These are phyloP conservation scores for Cladosporium austrohemisphaericum DNA, from an alignment of 2,329 filamentous ascomycete genomes.

Conservation along the genomic window DNA sequence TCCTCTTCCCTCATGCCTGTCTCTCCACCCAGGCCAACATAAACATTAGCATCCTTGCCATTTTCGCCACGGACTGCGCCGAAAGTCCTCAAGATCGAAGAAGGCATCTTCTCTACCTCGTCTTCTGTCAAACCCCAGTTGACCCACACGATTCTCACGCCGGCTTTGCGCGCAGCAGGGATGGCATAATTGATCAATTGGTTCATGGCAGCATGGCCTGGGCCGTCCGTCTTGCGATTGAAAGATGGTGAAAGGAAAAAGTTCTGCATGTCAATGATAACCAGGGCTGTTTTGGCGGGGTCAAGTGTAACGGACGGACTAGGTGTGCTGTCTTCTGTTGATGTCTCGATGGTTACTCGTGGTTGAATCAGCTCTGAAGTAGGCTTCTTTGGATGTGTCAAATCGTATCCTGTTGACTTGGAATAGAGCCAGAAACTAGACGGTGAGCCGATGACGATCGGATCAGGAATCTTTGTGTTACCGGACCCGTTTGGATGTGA, in stretches of 20 bases:
- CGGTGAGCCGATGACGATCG: slow-evolving; percentile 38
- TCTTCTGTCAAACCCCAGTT: slow-evolving; percentile 57
- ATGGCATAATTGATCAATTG: slow-evolving; percentile 43
- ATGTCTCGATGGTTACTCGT: slow-evolving; percentile 15
- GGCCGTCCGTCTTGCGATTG: slow-evolving; percentile 30
- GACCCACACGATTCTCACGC: slow-evolving; percentile 51
- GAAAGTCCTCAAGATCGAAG: slow-evolving; percentile 49
- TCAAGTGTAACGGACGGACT: slow-evolving; percentile 31
- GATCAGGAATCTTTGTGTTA: slow-evolving; percentile 20
- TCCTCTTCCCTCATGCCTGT: slow-evolving; percentile 35
- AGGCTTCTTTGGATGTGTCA: slow-evolving; percentile 40
- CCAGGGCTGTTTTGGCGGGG: slow-evolving; percentile 32
- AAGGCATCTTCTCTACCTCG: slow-evolving; percentile 50
- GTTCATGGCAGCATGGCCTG: slow-evolving; percentile 41
- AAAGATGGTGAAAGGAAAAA: slow-evolving; percentile 34
- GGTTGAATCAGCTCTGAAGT: slow-evolving; percentile 22
- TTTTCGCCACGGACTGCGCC: slow-evolving; percentile 28
- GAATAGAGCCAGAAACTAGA: slow-evolving; percentile 47
- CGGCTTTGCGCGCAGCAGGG: slow-evolving; percentile 48
- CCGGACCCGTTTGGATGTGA: neutral
- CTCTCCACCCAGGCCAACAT: slow-evolving; percentile 32
- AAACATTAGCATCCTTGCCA: slow-evolving; percentile 26
- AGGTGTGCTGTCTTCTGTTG: too few relatives aligned
- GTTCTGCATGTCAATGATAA: slow-evolving; percentile 36
- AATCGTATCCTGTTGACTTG: slow-evolving; percentile 41